A percentile compares a stretch with the other conserved stretches of the same genome.
These are phyloP conservation scores for Basipetospora chlamydospora DNA, from an alignment of 2,329 filamentous ascomycete species.

Conservation along the genomic window DNA sequence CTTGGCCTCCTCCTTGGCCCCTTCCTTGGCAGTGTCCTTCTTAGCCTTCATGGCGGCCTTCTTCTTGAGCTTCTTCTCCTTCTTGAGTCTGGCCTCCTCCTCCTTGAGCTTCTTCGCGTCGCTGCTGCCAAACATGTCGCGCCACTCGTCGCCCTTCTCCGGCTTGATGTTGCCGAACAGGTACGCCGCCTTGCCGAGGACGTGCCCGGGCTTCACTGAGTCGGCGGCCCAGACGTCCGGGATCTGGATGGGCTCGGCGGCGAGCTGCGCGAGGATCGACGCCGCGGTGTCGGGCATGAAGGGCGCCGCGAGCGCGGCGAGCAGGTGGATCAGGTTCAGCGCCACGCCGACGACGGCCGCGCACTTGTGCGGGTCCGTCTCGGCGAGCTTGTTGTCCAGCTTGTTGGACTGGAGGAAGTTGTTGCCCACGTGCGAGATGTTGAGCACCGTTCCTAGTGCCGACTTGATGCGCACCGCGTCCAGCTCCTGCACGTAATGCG, in stretches of 20 bases:
- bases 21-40: constrained; percentile 13
- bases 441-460: constrained; percentile 49
- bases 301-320: no score
- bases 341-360: constrained; percentile 57
- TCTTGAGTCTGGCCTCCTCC: constrained; percentile 32
- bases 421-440: constrained; percentile 45
- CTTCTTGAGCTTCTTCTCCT: constrained; percentile 35
- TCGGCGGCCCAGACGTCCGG: constrained; percentile 52
- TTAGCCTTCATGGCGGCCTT: constrained; percentile 36
- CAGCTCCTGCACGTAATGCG: constrained; percentile 51
- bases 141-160: constrained; percentile 74
- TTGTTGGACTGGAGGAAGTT: constrained; percentile 36
- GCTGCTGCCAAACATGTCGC: constrained; percentile 54
- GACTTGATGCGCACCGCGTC: constrained; percentile 58
- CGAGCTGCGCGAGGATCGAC: constrained; percentile 63
- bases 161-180: constrained; percentile 74
- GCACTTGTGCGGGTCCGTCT: constrained; percentile 38
- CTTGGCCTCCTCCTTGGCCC: neutral
- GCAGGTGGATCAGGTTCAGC: constrained; percentile 68
- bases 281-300: constrained; percentile 73
- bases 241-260: constrained; percentile 29
- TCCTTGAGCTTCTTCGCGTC: constrained; percentile 56
- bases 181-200: constrained; percentile 64
- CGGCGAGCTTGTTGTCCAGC: constrained; percentile 39
- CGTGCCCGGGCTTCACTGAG: constrained; percentile 56